Evolutionary conservation across 179 eudicot species (phyloP).

Genomic region (Silene coronaria): DNA sequence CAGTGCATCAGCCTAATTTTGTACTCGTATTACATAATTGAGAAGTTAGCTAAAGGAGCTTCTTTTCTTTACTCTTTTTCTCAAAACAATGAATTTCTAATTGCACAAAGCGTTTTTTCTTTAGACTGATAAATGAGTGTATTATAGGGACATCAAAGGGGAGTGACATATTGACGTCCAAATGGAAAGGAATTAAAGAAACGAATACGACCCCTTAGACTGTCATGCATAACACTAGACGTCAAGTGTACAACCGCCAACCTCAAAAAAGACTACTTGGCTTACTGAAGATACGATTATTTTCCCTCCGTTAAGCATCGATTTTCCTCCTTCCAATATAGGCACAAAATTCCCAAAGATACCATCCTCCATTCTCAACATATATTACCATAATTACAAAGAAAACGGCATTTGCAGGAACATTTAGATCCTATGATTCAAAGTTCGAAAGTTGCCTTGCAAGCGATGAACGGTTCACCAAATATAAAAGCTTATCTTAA

Average conservation of each 20-base stretch:
- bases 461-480: too few relatives aligned
- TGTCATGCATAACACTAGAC: not conserved
- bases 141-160: not conserved
- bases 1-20: slow-evolving; percentile 2
- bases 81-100: too few relatives aligned
- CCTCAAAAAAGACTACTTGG: not conserved
- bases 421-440: too few relatives aligned
- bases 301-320: not conserved
- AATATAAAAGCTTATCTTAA: too few relatives aligned
- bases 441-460: too few relatives aligned
- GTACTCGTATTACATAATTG: not conserved
- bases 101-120: too few relatives aligned
- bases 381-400: too few relatives aligned
- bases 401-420: not conserved
- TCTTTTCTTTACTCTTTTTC: too few relatives aligned
- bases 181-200: not conserved
- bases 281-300: not conserved
- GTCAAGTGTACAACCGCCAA: not conserved
- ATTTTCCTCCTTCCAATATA: too few relatives aligned
- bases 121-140: not conserved
- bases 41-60: not conserved
- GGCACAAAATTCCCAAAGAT: too few relatives aligned
- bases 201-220: not conserved
- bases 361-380: too few relatives aligned
- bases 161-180: not conserved